Conservation (phyloP, 2,329 filamentous ascomycete species). For the Moelleriella libera region DNA sequence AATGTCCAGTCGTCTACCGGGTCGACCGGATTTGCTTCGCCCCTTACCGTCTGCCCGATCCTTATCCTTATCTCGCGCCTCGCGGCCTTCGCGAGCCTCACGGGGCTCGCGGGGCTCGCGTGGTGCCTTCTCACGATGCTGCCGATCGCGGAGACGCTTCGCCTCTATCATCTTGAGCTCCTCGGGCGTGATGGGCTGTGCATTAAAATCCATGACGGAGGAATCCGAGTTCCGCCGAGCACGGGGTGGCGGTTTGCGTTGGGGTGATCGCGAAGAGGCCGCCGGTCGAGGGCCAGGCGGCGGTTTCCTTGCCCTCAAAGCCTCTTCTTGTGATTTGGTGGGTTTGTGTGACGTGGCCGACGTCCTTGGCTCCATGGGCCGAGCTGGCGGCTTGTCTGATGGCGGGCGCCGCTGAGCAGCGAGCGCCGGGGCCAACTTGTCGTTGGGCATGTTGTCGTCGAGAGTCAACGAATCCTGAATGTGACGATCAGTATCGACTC, state of each 20-base stretch:
- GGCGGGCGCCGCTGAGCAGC: conserved; percentile 24
- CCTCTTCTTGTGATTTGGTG: conserved; percentile 53
- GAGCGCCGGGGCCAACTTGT: conserved; percentile 21
- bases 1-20: conserved; percentile 55
- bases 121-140: conserved; percentile 9
- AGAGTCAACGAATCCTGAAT: conserved; percentile 53
- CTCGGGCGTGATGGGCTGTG: conserved; percentile 46
- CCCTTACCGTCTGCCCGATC: conserved; percentile 24
- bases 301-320: conserved; percentile 32
- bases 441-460: conserved; percentile 37
- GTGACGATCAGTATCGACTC: conserved; percentile 6
- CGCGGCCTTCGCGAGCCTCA: conserved; percentile 12
- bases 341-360: conserved; percentile 37
- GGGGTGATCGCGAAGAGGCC: conserved; percentile 22
- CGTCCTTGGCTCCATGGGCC: conserved; percentile 28
- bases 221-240: conserved; percentile 68
- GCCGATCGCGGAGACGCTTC: conserved; percentile 12
- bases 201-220: conserved; percentile 46
- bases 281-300: conserved; percentile 13
- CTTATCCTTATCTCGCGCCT: conserved; percentile 28
- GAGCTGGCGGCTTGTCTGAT: conserved; percentile 9
- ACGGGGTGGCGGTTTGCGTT: conserved; percentile 27
- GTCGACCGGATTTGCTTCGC: conserved; percentile 32
- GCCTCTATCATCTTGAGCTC: conserved; percentile 24
- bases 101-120: conserved; percentile 6